These are phyloP conservation scores for Coemansia sp. DNA, from an alignment of 192 early-diverging fungal genomes.

Conservation along the genomic window DNA sequence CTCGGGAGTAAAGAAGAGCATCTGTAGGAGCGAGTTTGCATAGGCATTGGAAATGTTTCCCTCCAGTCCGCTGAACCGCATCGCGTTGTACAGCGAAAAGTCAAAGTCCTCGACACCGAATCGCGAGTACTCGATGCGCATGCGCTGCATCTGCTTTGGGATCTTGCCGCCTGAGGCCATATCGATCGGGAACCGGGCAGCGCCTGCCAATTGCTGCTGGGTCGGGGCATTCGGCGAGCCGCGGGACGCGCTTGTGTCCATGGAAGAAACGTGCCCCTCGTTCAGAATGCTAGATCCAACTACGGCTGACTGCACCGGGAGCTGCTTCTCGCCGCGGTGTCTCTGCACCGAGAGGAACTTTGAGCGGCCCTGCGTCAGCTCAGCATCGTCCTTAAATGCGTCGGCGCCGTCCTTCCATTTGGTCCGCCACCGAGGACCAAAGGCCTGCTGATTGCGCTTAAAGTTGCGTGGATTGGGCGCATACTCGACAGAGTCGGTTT, in stretches of 20 bases:
- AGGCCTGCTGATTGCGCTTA: slow-evolving; percentile 72
- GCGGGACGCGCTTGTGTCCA: neutral
- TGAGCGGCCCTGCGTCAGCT: slow-evolving; percentile 46
- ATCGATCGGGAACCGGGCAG: neutral
- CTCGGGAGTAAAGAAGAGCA: slow-evolving; percentile 69
- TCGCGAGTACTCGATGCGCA: slow-evolving; percentile 61
- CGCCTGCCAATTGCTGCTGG: slow-evolving; percentile 4
- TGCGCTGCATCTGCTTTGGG: slow-evolving; percentile 43
- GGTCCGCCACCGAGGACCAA: slow-evolving; percentile 27
- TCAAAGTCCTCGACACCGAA: slow-evolving; percentile 99
- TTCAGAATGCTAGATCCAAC: neutral
- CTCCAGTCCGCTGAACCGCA: slow-evolving; percentile 84
- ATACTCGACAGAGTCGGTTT: slow-evolving; percentile 91
- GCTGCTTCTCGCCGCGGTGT: slow-evolving; percentile 29
- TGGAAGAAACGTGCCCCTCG: neutral
- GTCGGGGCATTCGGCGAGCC: neutral
- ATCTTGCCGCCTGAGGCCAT: slow-evolving; percentile 15
- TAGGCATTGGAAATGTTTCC: slow-evolving; percentile 89
- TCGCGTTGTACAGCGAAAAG: slow-evolving; percentile 96
- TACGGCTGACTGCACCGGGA: neutral
- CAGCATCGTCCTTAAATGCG: slow-evolving; percentile 24
- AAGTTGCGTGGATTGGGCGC: slow-evolving; percentile 80
- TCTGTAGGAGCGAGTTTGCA: slow-evolving; percentile 87
- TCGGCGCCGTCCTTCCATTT: slow-evolving; percentile 27
- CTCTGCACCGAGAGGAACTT: slow-evolving; percentile 49